These are phyloP conservation scores for Boletus subcaerulescens DNA, from an alignment of 768 basidiomycete species.

Conservation along the genomic window DNA sequence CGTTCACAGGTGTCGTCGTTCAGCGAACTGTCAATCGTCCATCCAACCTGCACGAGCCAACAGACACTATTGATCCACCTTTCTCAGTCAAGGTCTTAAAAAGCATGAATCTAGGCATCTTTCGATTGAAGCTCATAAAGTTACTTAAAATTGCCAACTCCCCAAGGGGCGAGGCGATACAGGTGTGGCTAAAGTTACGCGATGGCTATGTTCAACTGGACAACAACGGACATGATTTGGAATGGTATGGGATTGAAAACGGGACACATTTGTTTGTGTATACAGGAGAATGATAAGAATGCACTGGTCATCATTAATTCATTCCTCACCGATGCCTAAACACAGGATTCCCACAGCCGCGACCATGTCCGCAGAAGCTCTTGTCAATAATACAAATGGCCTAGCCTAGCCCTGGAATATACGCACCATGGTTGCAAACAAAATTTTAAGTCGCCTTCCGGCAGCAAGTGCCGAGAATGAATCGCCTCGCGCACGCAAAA, in stretches of 20 bases:
- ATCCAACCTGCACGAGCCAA: constrained; percentile 16
- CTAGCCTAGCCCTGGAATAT: not conserved
- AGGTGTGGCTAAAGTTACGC: constrained; percentile 56
- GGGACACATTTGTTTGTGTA: constrained; percentile 36
- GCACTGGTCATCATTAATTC: not conserved
- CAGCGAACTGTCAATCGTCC: constrained; percentile 23
- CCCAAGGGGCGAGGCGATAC: constrained; percentile 34
- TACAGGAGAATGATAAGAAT: constrained; percentile 14
- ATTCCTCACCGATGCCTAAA: not conserved
- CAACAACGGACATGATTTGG: constrained; percentile 52
- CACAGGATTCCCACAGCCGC: constrained; percentile 14
- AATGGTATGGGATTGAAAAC: constrained; percentile 72
- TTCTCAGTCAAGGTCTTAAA: constrained; percentile 55
- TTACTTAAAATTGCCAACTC: constrained; percentile 29
- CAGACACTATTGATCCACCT: constrained; percentile 18
- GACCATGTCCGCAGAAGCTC: constrained; percentile 3
- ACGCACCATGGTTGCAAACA: constrained; percentile 17
- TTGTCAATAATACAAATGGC: constrained; percentile 6
- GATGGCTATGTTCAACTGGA: constrained; percentile 51
- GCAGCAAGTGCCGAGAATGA: not conserved
- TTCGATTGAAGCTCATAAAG: constrained; percentile 66
- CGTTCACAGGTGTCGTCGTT: constrained; percentile 30
- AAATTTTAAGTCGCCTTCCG: not conserved
- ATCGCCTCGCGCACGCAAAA: constrained; percentile 6
- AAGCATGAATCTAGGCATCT: constrained; percentile 61